phyloP scores from a whole-genome alignment of 192 early-diverging fungal genomes.

The Neocallimastix lanati region DNA sequence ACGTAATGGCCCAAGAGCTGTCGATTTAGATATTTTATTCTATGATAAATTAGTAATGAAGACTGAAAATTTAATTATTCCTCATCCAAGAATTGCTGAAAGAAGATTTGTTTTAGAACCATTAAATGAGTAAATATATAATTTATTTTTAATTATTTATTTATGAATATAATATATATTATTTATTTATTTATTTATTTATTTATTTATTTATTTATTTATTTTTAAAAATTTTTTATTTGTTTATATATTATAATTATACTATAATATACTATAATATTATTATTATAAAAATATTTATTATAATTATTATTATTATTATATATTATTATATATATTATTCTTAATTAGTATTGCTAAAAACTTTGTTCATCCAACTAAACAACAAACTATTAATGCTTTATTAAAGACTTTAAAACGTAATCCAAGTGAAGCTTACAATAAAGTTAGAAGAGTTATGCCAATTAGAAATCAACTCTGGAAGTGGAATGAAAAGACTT shows the following conservation, averaged over 20 bases:
- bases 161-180: too few species aligned
- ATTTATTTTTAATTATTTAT: too few species aligned
- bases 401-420: constrained; percentile 17
- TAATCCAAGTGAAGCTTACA: constrained; percentile 6
- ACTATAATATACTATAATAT: too few species aligned
- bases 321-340: too few species aligned
- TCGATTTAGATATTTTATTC: constrained; percentile 93
- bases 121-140: constrained; percentile 69
- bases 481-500: constrained; percentile 45
- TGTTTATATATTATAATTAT: too few species aligned
- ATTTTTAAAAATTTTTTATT: too few species aligned
- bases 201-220: too few species aligned
- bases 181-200: too few species aligned
- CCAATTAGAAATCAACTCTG: constrained; percentile 28
- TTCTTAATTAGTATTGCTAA: constrained; percentile 78
- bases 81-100: constrained; percentile 73
- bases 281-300: too few species aligned
- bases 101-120: constrained; percentile 89
- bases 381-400: not conserved
- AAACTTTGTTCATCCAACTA: constrained; percentile 68
- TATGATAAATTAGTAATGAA: constrained; percentile 62
- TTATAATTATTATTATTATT: too few species aligned
- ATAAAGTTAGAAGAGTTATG: constrained; percentile 31
- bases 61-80: constrained; percentile 53
- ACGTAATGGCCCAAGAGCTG: constrained; percentile 73